phyloP scores from a whole-genome alignment of 345 rosid genomes.

The Lumnitzera littorea region DNA sequence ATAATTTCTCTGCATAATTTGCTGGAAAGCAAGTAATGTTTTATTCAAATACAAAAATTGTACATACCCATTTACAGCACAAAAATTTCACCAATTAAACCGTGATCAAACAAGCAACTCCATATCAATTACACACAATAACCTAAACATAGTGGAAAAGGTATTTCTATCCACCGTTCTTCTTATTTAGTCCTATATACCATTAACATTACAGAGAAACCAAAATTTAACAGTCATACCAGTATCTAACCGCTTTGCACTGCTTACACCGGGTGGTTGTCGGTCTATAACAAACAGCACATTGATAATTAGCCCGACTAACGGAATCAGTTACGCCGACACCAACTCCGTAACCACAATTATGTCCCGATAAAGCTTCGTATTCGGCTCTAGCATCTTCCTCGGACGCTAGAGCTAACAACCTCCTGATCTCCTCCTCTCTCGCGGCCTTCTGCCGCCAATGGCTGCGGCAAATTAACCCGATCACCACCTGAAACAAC shows the following conservation, averaged over 20 bases:
- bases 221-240: conserved; percentile 35
- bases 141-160: too few species aligned
- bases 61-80: too few species aligned
- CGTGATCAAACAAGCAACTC: too few species aligned
- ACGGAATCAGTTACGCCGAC: background rate
- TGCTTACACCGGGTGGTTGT: conserved; percentile 80
- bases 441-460: conserved; percentile 59
- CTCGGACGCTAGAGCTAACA: conserved; percentile 68
- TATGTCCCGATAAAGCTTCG: conserved; percentile 49
- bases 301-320: conserved; percentile 30
- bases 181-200: background rate
- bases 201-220: background rate
- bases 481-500: conserved; percentile 34
- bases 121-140: too few species aligned
- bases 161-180: too few species aligned
- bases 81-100: too few species aligned
- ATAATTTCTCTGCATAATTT: too few species aligned
- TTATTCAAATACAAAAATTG: too few species aligned
- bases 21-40: too few species aligned
- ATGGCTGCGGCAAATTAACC: conserved; percentile 44
- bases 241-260: conserved; percentile 86
- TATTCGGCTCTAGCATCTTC: conserved; percentile 83
- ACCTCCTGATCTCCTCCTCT: conserved; percentile 67
- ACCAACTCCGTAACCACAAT: background rate
- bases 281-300: conserved; percentile 67